A percentile compares a stretch with the other conserved stretches of the same genome.
phyloP scores from a whole-genome alignment of 2,329 filamentous ascomycete species.

The Hymenoscyphus albidus region DNA sequence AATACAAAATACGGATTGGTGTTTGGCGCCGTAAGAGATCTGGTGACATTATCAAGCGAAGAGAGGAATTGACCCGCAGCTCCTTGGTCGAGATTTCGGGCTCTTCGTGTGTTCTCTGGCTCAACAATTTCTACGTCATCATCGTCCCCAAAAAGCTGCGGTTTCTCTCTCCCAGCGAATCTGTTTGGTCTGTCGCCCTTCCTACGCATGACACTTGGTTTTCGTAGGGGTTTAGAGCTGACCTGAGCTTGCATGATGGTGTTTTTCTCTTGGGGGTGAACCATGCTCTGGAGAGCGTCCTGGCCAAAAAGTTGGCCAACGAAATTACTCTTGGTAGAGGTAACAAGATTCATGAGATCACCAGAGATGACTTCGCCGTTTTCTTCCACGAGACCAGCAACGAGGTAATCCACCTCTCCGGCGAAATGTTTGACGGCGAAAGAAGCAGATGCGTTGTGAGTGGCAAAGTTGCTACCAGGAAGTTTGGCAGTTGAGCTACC shows the following conservation, averaged over 20 bases:
- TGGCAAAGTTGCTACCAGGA: slow-evolving; percentile 85
- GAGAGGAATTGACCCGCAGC: slow-evolving; percentile 90
- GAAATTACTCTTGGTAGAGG: slow-evolving; percentile 82
- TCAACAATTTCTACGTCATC: slow-evolving; percentile 48
- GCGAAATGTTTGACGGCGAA: slow-evolving; percentile 96
- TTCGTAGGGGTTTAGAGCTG: slow-evolving; percentile 88
- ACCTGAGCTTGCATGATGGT: slow-evolving; percentile 95
- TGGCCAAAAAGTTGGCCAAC: slow-evolving; percentile 91
- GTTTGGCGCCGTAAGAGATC: slow-evolving; percentile 74
- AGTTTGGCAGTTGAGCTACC: slow-evolving; percentile 70
- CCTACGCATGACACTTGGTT: slow-evolving; percentile 85
- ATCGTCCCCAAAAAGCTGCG: slow-evolving; percentile 37
- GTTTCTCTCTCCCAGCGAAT: slow-evolving; percentile 33
- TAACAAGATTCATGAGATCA: slow-evolving; percentile 91
- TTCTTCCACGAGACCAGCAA: slow-evolving; percentile 84
- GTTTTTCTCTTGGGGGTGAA: slow-evolving; percentile 85
- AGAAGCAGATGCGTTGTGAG: slow-evolving; percentile 71
- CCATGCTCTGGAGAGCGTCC: slow-evolving; percentile 84
- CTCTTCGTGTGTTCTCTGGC: slow-evolving; percentile 37
- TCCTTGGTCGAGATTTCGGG: slow-evolving; percentile 64
- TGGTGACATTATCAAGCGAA: slow-evolving; percentile 85
- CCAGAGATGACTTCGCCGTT: slow-evolving; percentile 95
- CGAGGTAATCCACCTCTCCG: slow-evolving; percentile 90
- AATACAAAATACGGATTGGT: slow-evolving; percentile 96
- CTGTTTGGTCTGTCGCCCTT: slow-evolving; percentile 46